These are phyloP conservation scores for Cordyceps javanica DNA, from an alignment of 2,329 filamentous ascomycete genomes.

Conservation along the genomic window DNA sequence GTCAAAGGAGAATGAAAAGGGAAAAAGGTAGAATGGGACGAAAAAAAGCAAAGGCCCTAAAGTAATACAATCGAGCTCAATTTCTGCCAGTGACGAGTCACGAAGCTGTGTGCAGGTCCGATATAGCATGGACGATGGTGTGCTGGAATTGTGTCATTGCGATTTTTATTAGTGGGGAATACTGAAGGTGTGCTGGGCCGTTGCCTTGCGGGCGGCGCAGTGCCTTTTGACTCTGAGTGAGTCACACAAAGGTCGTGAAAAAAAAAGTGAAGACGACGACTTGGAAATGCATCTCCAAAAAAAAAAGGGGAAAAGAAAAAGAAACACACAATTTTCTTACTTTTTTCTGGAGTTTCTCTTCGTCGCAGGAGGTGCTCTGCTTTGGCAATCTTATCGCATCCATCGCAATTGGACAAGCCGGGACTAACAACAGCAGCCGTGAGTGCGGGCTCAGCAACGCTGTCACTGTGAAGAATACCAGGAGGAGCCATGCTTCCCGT, in stretches of 20 bases:
- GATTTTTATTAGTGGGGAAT: conserved; percentile 10
- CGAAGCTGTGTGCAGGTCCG: background rate
- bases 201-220: background rate
- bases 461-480: background rate
- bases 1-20: background rate
- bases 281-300: background rate
- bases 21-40: background rate
- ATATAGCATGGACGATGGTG: conserved; percentile 6
- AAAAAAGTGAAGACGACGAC: background rate
- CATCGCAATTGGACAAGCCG: background rate
- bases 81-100: no score
- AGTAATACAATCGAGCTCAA: no score
- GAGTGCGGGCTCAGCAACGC: background rate
- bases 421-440: background rate
- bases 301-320: no score
- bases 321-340: background rate
- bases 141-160: conserved; percentile 14
- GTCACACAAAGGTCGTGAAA: background rate
- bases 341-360: background rate
- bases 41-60: background rate
- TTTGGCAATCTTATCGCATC: conserved; percentile 9
- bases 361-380: background rate
- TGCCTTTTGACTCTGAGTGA: background rate
- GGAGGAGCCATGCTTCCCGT: background rate
- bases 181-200: background rate